These are phyloP conservation scores for Zymoseptoria brevis DNA, from an alignment of 2,329 filamentous ascomycete species.

Conservation along the genomic window DNA sequence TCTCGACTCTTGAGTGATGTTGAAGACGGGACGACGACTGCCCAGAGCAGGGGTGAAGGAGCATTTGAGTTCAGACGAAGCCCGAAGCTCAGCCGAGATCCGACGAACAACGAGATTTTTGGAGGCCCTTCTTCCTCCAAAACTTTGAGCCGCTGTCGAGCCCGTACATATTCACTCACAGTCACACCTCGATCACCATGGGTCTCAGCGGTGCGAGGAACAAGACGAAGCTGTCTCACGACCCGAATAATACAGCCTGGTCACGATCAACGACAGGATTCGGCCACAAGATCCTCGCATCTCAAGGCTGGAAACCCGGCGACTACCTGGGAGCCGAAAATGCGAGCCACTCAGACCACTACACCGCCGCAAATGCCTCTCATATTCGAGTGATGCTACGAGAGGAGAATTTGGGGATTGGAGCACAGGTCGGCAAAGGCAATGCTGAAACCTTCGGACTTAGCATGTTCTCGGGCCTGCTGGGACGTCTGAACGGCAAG, in stretches of 20 bases:
- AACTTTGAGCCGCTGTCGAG: background rate
- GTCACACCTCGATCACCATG: conserved; percentile 40
- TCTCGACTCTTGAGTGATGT: background rate
- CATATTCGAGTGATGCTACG: conserved; percentile 81
- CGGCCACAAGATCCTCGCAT: conserved; percentile 79
- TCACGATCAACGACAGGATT: conserved; percentile 71
- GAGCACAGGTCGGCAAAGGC: conserved; percentile 67
- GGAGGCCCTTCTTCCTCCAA: background rate
- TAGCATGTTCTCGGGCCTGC: conserved; percentile 74
- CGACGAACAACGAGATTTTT: background rate
- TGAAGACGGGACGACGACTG: background rate
- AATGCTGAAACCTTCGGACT: conserved; percentile 69
- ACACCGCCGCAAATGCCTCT: conserved; percentile 72
- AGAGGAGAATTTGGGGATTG: conserved; percentile 84
- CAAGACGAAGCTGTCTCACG: conserved; percentile 68
- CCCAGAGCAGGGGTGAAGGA: background rate
- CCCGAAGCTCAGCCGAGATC: background rate
- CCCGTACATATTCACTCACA: background rate
- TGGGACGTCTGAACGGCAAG: conserved; percentile 86
- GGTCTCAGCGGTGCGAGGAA: conserved; percentile 52
- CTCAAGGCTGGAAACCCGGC: conserved; percentile 87
- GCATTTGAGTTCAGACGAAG: background rate
- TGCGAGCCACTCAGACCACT: conserved; percentile 64
- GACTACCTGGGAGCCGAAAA: conserved; percentile 71
- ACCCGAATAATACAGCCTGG: conserved; percentile 96